Percentiles rank a stretch among this genome's conserved stretches.
These are phyloP conservation scores for Tetracladium setigerum DNA, from an alignment of 495 filamentous ascomycete genomes.

Conservation along the genomic window DNA sequence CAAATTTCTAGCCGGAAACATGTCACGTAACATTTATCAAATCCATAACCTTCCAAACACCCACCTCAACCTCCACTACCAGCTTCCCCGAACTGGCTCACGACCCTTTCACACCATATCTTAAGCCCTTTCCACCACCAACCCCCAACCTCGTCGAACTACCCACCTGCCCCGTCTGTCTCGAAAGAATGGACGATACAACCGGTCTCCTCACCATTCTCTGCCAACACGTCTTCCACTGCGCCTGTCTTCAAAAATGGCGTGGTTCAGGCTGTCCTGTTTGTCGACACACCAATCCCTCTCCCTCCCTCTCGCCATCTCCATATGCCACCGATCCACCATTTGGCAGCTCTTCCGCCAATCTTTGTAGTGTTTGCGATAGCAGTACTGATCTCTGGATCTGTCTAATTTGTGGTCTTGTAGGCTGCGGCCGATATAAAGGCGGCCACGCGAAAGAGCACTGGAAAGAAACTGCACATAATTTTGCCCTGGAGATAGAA, in stretches of 20 bases:
- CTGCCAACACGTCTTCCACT: conserved; percentile 98
- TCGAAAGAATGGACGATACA: conserved; percentile 98
- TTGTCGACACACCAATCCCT: conserved; percentile 47
- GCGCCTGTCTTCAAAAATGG: conserved; percentile 94
- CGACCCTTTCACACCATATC: conserved; percentile 59
- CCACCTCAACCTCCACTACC: conserved; percentile 29
- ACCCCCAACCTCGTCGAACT: conserved; percentile 86
- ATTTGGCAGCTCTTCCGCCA: conserved; percentile 30
- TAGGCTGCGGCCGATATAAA: conserved; percentile 92
- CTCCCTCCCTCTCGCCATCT: conserved; percentile 17
- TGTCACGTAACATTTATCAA: conserved; percentile 96
- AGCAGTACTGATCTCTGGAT: conserved; percentile 82
- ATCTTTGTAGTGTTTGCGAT: conserved; percentile 65
- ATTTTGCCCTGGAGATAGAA: conserved; percentile 84
- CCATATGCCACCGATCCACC: conserved; percentile 27
- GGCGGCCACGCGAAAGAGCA: conserved; percentile 89
- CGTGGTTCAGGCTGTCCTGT: conserved; percentile 89
- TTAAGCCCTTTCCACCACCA: conserved; percentile 84
- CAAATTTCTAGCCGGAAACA: conserved; percentile 76
- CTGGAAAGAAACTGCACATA: conserved; percentile 82
- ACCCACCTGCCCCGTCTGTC: conserved; percentile 91
- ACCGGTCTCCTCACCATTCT: conserved; percentile 90
- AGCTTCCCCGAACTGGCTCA: conserved; percentile 52
- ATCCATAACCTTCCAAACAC: conserved; percentile 61
- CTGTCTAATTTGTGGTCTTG: conserved; percentile 85